Percentiles rank a stretch among this genome's conserved stretches.
Conservation (phyloP, 1,284 basidiomycete genomes). For the Moesziomyces globuligerus region DNA sequence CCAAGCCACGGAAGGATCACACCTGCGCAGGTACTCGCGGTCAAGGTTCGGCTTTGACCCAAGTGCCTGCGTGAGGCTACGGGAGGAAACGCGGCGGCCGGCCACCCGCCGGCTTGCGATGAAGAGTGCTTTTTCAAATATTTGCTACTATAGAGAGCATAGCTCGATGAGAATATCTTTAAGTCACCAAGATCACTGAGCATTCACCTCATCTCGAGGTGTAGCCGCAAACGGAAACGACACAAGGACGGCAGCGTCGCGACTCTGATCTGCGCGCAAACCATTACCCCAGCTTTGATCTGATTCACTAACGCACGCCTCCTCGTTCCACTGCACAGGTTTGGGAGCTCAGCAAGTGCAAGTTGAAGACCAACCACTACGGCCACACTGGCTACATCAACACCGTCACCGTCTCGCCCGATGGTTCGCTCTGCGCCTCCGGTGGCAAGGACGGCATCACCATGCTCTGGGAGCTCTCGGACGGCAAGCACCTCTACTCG, state of each 20-base stretch:
- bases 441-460: conserved; percentile 97
- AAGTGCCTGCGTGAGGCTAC: conserved; percentile 67
- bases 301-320: conserved; percentile 5
- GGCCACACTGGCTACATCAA: conserved; percentile 99
- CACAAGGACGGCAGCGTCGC: not conserved
- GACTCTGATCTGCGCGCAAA: conserved; percentile 7
- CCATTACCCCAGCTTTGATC: not conserved
- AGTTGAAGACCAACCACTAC: conserved; percentile 99
- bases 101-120: conserved; percentile 62
- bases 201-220: conserved; percentile 37
- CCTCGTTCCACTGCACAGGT: conserved; percentile 73
- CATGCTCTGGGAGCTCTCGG: conserved; percentile 99
- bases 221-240: conserved; percentile 4
- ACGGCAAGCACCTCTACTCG: conserved; percentile 99
- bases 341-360: conserved; percentile 99
- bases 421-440: conserved; percentile 98
- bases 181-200: conserved; percentile 82
- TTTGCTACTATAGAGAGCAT: conserved; percentile 84
- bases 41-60: too few species aligned
- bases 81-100: not conserved
- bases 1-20: not conserved
- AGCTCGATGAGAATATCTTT: conserved; percentile 75
- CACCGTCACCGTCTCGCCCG: conserved; percentile 97
- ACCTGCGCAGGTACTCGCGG: too few species aligned
- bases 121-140: conserved; percentile 70